Evolutionary conservation across 306 rosid species (phyloP).

Genomic region (Astragalus glycyphyllos): DNA sequence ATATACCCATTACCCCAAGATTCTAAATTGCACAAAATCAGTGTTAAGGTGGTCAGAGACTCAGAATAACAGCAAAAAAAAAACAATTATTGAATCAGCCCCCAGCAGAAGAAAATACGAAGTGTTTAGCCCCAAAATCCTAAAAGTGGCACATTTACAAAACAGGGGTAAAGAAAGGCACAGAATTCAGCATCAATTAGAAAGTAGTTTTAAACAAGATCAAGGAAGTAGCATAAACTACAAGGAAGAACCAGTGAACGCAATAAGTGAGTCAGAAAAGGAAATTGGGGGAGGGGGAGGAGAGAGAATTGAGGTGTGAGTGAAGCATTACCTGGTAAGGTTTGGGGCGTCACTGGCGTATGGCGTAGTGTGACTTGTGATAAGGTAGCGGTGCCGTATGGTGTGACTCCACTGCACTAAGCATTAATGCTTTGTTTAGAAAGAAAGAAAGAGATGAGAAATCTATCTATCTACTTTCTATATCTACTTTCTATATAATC

Average conservation of each 20-base stretch:
- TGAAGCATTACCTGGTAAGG: background rate
- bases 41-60: background rate
- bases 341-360: background rate
- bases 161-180: background rate
- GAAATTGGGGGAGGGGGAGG: background rate
- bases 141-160: background rate
- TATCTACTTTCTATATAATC: too few relatives aligned
- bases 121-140: background rate
- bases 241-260: background rate
- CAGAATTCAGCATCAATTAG: background rate
- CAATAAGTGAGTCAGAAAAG: background rate
- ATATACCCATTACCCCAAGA: constrained; percentile 8
- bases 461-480: too few relatives aligned
- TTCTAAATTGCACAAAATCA: constrained; percentile 5
- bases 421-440: too few relatives aligned
- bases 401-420: background rate
- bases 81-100: background rate
- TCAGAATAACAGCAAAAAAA: background rate
- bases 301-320: background rate
- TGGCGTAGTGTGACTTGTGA: background rate
- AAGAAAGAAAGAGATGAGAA: too few relatives aligned
- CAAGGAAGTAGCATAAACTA: background rate
- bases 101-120: background rate
- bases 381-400: background rate
- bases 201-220: background rate